A percentile compares a stretch with the other conserved stretches of the same genome.
Conservation (phyloP, 192 early-diverging fungal species). For the Geranomyces variabilis region DNA sequence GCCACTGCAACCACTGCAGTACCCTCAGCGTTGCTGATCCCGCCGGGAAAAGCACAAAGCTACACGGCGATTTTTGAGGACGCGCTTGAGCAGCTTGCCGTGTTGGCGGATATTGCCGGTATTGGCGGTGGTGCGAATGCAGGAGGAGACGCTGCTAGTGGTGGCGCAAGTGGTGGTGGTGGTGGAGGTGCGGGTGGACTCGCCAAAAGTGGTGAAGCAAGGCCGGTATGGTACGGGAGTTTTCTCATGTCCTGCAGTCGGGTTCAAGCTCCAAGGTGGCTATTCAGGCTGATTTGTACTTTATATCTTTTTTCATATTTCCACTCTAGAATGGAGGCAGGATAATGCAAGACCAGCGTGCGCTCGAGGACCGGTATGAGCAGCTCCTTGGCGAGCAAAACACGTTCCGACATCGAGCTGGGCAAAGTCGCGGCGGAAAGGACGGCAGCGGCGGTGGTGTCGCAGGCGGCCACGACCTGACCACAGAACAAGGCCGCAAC, state of each 20-base stretch:
- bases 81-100: conserved; percentile 58
- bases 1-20: too few relatives aligned
- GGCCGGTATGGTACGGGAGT: conserved; percentile 1
- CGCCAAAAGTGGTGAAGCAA: background rate
- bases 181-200: conserved; percentile 1
- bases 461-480: too few relatives aligned
- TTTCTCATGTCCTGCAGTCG: too few relatives aligned
- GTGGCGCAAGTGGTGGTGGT: conserved; percentile 3
- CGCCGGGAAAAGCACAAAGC: conserved; percentile 46
- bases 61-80: conserved; percentile 63
- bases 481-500: conserved; percentile 7
- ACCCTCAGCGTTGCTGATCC: conserved; percentile 16
- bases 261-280: too few relatives aligned
- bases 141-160: conserved; percentile 35
- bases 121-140: conserved; percentile 26
- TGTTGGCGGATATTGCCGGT: conserved; percentile 50
- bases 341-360: conserved; percentile 53
- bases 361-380: conserved; percentile 50
- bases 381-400: conserved; percentile 51
- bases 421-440: background rate
- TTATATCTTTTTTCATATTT: too few relatives aligned
- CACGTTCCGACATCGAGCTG: conserved; percentile 24
- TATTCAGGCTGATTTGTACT: too few relatives aligned
- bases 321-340: conserved; percentile 38
- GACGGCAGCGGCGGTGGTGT: too few relatives aligned